Base-by-base conservation (phyloP, 129 eudicot species). In the Erigeron canadensis region DNA sequence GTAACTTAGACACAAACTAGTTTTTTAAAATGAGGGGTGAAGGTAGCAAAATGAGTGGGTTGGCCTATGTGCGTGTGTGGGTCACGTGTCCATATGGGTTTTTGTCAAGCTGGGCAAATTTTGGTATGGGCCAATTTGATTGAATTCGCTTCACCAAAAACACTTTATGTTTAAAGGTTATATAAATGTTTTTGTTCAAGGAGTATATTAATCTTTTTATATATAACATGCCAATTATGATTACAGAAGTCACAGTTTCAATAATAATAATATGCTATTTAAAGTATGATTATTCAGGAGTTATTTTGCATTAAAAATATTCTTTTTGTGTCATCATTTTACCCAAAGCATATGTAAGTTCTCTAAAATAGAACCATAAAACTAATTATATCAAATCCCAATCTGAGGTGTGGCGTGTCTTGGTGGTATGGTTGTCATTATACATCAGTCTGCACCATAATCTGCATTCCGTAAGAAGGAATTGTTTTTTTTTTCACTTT, bases 351-450 rank as follows among this genome's bases (percentile, higher is more conserved):
- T 57, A 57, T 18, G 63, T 57, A 57, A 57, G 8, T 7, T 0
- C 12, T 10, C n/a, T 55, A 7, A n/a, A 57, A 18, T 23, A 57
- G 21, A 72, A 61, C 21, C 44, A 22, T 1, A 41, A 44, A 72
- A 46, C 16, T 13, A 28, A n/a, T 5, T 43, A 16, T 47, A 28
- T 59, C 51, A 50, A n/a, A 62, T 13, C 39, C 12, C 8, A 19
- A 55, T 28, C 23, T 43, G 22, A 75, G 60, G 45, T 54, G 57
- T 65, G 63, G 67, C 39, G 48, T 23, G 17, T 46, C 10, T 57
- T 10, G 48, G 67, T 58, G 62, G 53, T 50, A 18, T 59, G 45
- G 15, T 47, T 43, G 60, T 46, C 56, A 59, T 76, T 60, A 41
- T 51, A 65, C 10, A 40, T 13, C 17, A 39, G 21, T 41, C 23